Evolutionary conservation across 169 alveolate genomes (phyloP).

Genomic region (Besnoitia besnoiti): DNA sequence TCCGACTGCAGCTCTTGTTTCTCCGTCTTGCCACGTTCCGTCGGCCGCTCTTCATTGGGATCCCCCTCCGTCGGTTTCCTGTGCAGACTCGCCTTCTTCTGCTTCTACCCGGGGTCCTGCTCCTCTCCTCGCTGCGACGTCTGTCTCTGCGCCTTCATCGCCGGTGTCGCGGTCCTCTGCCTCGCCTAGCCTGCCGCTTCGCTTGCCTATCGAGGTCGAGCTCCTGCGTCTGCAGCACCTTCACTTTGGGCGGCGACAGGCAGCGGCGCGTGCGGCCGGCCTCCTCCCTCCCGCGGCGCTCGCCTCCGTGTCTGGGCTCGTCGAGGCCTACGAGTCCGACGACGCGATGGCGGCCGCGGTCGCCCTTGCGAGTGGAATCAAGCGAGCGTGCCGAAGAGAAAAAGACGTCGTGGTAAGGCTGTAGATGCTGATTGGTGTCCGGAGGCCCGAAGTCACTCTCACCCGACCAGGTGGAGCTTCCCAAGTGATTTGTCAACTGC

Average conservation of each 20-base stretch:
- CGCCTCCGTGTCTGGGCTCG: not conserved
- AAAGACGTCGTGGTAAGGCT: conserved; percentile 8
- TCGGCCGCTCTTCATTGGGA: too few species aligned
- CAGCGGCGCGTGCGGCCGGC: conserved; percentile 8
- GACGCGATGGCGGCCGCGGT: conserved; percentile 42
- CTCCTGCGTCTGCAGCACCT: conserved; percentile 28
- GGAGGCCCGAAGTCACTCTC: too few species aligned
- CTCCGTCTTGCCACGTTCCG: not conserved
- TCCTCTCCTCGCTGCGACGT: not conserved
- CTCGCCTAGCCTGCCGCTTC: not conserved
- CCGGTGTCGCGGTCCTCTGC: not conserved
- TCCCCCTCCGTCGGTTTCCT: not conserved
- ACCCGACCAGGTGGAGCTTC: too few species aligned
- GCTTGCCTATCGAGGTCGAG: conserved; percentile 32
- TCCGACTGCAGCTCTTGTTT: not conserved
- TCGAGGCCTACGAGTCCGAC: conserved; percentile 16
- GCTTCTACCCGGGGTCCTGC: not conserved
- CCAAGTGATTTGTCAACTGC: too few species aligned
- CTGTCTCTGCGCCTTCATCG: not conserved
- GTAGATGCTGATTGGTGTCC: too few species aligned
- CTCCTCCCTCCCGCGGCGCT: conserved; percentile 13
- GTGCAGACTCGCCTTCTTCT: not conserved
- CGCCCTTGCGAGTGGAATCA: conserved; percentile 11
- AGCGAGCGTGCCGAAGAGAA: not conserved
- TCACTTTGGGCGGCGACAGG: not conserved